A percentile compares a stretch with the other conserved stretches of the same genome.
Evolutionary conservation across 176 grass and related monocot species (phyloP).

Genomic region (Paspalum vaginatum): DNA sequence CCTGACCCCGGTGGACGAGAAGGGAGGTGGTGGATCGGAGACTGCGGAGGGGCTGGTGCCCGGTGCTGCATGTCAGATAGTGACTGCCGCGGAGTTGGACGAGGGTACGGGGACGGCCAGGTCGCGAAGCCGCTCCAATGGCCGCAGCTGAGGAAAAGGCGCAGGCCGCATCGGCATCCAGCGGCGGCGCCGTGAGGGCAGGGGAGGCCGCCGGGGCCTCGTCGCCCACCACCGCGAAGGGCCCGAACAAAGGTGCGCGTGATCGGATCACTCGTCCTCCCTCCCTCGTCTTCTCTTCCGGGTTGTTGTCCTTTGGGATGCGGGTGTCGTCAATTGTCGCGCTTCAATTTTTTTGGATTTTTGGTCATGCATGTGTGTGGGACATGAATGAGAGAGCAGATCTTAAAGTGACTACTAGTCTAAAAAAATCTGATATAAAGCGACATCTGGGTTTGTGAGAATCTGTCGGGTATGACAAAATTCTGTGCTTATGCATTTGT

Average conservation of each 20-base stretch:
- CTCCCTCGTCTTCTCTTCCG: not conserved
- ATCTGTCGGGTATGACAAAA: not conserved
- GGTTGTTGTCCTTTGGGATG: not conserved
- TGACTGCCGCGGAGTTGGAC: slow-evolving; percentile 3
- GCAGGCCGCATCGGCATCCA: slow-evolving; percentile 7
- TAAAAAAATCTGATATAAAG: not conserved
- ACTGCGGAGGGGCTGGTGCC: slow-evolving; percentile 22
- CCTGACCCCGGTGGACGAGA: too few relatives aligned
- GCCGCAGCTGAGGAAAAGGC: slow-evolving; percentile 70
- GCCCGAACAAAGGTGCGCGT: slow-evolving; percentile 52
- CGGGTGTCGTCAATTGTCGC: not conserved
- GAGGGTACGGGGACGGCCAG: slow-evolving; percentile 46
- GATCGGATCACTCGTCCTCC: not conserved
- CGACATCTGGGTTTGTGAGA: not conserved
- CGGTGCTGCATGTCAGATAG: slow-evolving; percentile 57
- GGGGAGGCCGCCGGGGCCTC: not conserved
- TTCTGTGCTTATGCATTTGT: not conserved
- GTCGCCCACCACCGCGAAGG: slow-evolving; percentile 35
- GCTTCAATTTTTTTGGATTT: not conserved
- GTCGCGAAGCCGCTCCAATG: slow-evolving; percentile 64
- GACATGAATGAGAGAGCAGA: not conserved
- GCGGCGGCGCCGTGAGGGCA: slow-evolving; percentile 13
- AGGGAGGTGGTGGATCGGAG: not conserved
- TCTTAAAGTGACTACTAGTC: not conserved
- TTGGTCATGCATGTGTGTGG: not conserved